Evolutionary conservation across 805 yeast genomes (phyloP).

Genomic region (Saccharomycopsis microspora): DNA sequence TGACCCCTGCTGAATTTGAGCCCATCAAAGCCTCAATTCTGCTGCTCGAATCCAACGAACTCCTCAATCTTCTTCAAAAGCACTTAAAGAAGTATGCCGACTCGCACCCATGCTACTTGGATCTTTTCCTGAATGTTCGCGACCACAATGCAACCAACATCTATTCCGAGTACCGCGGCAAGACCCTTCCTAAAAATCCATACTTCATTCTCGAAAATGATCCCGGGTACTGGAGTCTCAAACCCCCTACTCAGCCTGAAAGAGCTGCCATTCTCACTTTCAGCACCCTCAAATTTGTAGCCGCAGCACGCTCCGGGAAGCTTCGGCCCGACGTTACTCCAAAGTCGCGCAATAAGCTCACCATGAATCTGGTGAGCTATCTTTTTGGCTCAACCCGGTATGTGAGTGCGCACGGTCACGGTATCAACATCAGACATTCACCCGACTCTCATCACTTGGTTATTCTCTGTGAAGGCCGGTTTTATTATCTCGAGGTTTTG

Average conservation of each 20-base stretch:
- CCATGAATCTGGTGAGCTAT: constrained; percentile 59
- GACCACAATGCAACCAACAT: constrained; percentile 41
- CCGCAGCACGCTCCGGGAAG: constrained; percentile 24
- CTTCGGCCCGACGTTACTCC: constrained; percentile 51
- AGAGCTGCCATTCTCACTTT: constrained; percentile 57
- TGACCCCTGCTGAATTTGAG: constrained; percentile 19
- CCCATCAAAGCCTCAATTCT: constrained; percentile 36
- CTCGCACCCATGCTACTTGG: constrained; percentile 40
- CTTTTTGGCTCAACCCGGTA: constrained; percentile 60
- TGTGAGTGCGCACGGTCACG: constrained; percentile 29
- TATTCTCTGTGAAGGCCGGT: constrained; percentile 71
- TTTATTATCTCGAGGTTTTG: constrained; percentile 78
- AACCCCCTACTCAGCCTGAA: constrained; percentile 54
- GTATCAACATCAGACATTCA: constrained; percentile 68
- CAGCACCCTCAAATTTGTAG: constrained; percentile 54
- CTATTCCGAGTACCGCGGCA: constrained; percentile 53
- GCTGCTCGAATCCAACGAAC: constrained; percentile 31
- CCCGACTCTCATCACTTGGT: constrained; percentile 58
- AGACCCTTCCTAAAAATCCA: constrained; percentile 67
- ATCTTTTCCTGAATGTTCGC: constrained; percentile 29
- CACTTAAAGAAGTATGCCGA: constrained; percentile 39
- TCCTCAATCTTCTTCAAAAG: constrained; percentile 36
- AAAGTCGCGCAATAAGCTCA: constrained; percentile 35
- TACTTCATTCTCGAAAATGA: constrained; percentile 66
- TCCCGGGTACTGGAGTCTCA: constrained; percentile 38